A percentile compares a stretch with the other conserved stretches of the same genome.
These are phyloP conservation scores for Cardiospermum halicacabum DNA, from an alignment of 345 rosid genomes.

Conservation along the genomic window DNA sequence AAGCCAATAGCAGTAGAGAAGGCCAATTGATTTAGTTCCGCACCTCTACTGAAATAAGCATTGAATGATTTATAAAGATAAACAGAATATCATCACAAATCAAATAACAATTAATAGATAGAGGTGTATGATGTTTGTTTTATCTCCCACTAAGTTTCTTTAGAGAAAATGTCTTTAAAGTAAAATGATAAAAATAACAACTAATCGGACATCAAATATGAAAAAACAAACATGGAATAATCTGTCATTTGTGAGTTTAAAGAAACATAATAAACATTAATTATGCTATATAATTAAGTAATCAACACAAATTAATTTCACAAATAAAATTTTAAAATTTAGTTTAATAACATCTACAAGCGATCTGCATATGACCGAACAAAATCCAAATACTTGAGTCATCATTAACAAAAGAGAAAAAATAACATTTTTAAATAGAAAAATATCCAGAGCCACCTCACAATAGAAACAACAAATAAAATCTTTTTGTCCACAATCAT, in stretches of 20 bases:
- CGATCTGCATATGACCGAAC: not conserved
- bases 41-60: slow-evolving; percentile 13
- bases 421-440: not conserved
- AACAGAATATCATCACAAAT: not conserved
- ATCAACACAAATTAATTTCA: not conserved
- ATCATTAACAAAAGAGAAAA: not conserved
- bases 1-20: too few species aligned
- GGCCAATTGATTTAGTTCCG: too few species aligned
- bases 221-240: too few species aligned
- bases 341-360: not conserved
- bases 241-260: not conserved
- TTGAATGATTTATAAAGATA: not conserved
- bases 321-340: not conserved
- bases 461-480: not conserved
- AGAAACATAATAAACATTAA: too few species aligned
- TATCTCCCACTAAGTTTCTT: not conserved
- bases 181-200: too few species aligned
- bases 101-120: not conserved
- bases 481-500: not conserved
- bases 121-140: too few species aligned
- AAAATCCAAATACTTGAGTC: not conserved
- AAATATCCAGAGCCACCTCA: not conserved
- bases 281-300: not conserved
- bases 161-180: too few species aligned
- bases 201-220: too few species aligned